Base-by-base conservation (phyloP, 768 basidiomycete genomes). In the Amanita exitialis region DNA sequence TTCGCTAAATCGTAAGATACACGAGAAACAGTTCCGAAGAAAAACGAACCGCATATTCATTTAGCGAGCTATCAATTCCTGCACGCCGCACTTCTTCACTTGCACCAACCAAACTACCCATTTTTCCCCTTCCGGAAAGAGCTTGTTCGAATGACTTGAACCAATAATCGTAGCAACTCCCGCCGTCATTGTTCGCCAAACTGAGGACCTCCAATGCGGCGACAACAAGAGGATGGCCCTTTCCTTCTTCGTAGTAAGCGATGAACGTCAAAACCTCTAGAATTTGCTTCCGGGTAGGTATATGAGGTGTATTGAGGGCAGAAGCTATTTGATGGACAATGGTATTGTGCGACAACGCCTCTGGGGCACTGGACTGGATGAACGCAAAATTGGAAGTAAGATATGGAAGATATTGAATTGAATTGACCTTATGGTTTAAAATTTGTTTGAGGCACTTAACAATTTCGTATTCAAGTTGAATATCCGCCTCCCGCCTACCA, bases 71-170 rank as follows among this genome's bases (percentile, higher is more conserved):
- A 53, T 87, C 84, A 16, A 79, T 63, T 36, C 83, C 79, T 53
- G 75, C 70, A 52, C 78, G 81, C 64, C 77, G 78, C 50, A 94
- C 78, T 57, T 97, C 93, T 12, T 94, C 90, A 58, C 93, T 95
- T 20, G 92, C 91, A 0, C 96, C 96, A 6, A 99, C 95, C 36
- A 89, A 66, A 62, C 89, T 96, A 1, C 95, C 95, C 90, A 97
- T 93, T 64, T 83, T 86, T 1, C 95, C 95, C 51, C 92, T 72
- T 2, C 93, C 94, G 43, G 81, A 76, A 15, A 97, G 73, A 2
- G 79, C 79, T 23, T 69, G 67, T 57, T 91, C 86, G 56, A 95
- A 70, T 0, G 83, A 84, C 57, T 82, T 84, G 62, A 98, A 89
- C 94, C 92, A 98, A 58, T 80, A 92, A 54, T 82, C 83, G 63